Evolutionary conservation across 2,329 filamentous ascomycete species (phyloP), one percentile per base, ranked within the genome.

Genomic region (Emergomyces africanus): DNA sequence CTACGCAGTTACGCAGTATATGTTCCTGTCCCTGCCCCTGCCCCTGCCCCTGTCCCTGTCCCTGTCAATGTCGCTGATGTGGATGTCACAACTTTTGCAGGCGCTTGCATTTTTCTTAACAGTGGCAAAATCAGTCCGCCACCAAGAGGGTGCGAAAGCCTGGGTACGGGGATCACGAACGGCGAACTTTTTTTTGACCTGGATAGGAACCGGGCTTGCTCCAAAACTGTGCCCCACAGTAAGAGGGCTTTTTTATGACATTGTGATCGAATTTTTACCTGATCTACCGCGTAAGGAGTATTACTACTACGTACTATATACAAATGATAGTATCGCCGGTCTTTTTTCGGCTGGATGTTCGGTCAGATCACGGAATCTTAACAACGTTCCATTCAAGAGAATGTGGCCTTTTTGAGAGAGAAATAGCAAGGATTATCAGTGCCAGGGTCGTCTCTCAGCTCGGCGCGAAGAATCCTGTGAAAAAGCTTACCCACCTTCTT

Each of bases 401-500:
- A 20, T 35, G 18, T 6, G 30, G 3, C 30, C 30, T 33, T 23
- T 53, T 12, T n/a, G 20, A 18, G n/a, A 6, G 50, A 18, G 8
- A 20, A 53, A 23, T 53, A 33, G 3, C 20, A 33, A 20, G 4
- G 30, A 2, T 8, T 10, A 20, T 53, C 49, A 53, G n/a, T 53
- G 2, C 1, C 37, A 53, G 49, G 3, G 30, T 23, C 23, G 18
- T 53, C 30, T 53, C 8, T 20, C 30, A 37, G 50, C 30, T 37
- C 33, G 6, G 9, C 39, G 37, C 18, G 23, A 28, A 20, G n/a
- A 57, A 10, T 28, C 60, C 25, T 41, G 41, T 53, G 58, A 30
- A 64, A 30, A 64, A 58, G 12, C 42, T 58, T 18, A 76, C 70
- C 74, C 28, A 77, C 30, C 63, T 78, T 79, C 64, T 70, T 70